phyloP scores from a whole-genome alignment of 345 rosid genomes.

The Reutealis trisperma region DNA sequence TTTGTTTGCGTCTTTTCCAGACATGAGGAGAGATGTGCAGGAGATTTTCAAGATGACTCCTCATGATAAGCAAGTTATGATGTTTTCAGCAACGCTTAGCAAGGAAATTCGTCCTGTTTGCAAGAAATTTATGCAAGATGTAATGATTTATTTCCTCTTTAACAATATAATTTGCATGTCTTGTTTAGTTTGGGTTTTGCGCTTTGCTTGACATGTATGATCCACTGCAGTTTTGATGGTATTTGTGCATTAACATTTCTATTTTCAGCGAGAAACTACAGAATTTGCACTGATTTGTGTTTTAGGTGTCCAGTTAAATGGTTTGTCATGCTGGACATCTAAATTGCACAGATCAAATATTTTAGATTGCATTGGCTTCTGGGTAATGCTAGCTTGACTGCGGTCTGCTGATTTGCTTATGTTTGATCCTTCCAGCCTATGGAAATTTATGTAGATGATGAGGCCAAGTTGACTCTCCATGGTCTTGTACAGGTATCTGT shows the following conservation, averaged over 20 bases:
- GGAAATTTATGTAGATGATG: constrained; percentile 97
- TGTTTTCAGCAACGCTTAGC: constrained; percentile 99
- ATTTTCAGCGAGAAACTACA: not conserved
- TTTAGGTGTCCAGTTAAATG: not conserved
- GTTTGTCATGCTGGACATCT: not conserved
- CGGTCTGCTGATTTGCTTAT: constrained; percentile 20
- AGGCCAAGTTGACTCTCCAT: constrained; percentile 95
- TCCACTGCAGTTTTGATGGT: not conserved
- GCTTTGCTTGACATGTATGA: not conserved
- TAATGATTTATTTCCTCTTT: constrained; percentile 57
- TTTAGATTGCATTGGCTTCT: not conserved
- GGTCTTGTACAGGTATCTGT: constrained; percentile 87
- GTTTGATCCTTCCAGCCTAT: constrained; percentile 90
- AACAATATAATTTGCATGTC: constrained; percentile 6
- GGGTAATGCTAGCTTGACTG: not conserved
- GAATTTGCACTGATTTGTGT: not conserved
- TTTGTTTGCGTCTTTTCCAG: constrained; percentile 35
- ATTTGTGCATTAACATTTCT: not conserved
- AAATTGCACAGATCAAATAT: not conserved
- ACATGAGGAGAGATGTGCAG: constrained; percentile 96
- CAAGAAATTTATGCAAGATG: constrained; percentile 99
- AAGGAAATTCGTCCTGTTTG: constrained; percentile 97
- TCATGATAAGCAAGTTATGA: constrained; percentile 97
- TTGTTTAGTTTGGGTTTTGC: constrained; percentile 5
- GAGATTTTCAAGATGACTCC: constrained; percentile 98